A percentile compares a stretch with the other conserved stretches of the same genome.
These are phyloP conservation scores for Didymella pinodella DNA, from an alignment of 2,329 filamentous ascomycete species.

Conservation along the genomic window DNA sequence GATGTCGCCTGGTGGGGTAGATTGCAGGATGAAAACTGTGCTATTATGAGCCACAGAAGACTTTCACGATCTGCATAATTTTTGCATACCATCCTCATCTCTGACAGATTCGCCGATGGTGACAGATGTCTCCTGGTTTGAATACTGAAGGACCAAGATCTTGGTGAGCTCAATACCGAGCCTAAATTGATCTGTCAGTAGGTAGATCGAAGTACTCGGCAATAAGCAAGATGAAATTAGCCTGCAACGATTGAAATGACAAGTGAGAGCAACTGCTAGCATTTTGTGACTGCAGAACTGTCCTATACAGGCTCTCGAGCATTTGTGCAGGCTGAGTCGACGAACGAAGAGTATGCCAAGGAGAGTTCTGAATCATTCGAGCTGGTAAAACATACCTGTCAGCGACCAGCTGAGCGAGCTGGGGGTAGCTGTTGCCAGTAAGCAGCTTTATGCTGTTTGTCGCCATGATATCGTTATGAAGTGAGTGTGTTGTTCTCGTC, in stretches of 20 bases:
- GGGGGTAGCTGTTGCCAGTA: constrained; percentile 77
- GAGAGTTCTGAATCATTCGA: constrained; percentile 5
- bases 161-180: constrained; percentile 80
- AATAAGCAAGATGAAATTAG: constrained; percentile 73
- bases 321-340: constrained; percentile 3
- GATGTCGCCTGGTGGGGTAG: constrained; percentile 92
- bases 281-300: neutral
- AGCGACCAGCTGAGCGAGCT: constrained; percentile 74
- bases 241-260: constrained; percentile 6
- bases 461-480: constrained; percentile 61
- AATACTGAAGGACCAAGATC: constrained; percentile 83
- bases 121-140: constrained; percentile 86
- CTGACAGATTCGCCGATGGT: constrained; percentile 95
- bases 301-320: constrained; percentile 1
- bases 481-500: constrained; percentile 27
- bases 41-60: constrained; percentile 32
- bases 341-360: constrained; percentile 21
- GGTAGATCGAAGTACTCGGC: constrained; percentile 56
- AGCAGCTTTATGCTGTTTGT: constrained; percentile 78
- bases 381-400: constrained; percentile 61
- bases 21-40: constrained; percentile 92
- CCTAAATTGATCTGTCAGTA: constrained; percentile 55
- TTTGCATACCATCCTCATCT: constrained; percentile 82
- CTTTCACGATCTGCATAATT: constrained; percentile 10
- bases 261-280: constrained; percentile 1